Evolutionary conservation across 2,329 filamentous ascomycete species (phyloP).

Genomic region (Paramyrothecium sp.): DNA sequence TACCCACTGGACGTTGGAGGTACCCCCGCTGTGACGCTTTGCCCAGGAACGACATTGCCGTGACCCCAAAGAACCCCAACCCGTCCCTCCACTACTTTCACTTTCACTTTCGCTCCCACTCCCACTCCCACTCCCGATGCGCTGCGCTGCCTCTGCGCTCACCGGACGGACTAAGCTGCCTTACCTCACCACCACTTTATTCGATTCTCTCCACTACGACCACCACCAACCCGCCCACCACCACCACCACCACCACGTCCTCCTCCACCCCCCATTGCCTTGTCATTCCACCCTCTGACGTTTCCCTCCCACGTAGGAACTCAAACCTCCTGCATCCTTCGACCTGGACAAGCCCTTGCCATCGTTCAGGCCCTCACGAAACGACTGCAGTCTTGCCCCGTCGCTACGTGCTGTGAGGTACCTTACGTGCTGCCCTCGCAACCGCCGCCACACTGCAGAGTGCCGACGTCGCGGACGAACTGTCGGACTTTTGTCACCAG

Average conservation of each 20-base stretch:
- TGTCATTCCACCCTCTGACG: not conserved
- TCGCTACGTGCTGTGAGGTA: too few species aligned
- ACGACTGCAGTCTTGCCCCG: too few species aligned
- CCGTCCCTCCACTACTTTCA: too few species aligned
- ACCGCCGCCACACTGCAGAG: not conserved
- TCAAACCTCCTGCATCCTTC: not conserved
- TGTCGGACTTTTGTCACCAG: not conserved
- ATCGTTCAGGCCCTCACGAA: not conserved
- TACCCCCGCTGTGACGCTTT: too few species aligned
- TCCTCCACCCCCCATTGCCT: not conserved
- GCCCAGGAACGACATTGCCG: too few species aligned
- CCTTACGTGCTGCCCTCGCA: too few species aligned
- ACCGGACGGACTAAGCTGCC: too few species aligned
- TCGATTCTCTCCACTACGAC: not conserved
- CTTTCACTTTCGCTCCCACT: too few species aligned
- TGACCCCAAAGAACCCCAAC: too few species aligned
- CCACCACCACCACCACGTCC: not conserved
- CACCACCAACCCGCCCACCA: not conserved
- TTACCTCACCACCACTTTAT: not conserved
- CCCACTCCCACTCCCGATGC: too few species aligned
- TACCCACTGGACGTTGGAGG: too few species aligned
- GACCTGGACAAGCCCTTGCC: not conserved
- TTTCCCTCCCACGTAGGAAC: not conserved
- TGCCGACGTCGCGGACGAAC: not conserved
- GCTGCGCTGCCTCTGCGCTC: too few species aligned